Conservation (phyloP, 192 early-diverging fungal species). For the Thamnidium elegans region DNA sequence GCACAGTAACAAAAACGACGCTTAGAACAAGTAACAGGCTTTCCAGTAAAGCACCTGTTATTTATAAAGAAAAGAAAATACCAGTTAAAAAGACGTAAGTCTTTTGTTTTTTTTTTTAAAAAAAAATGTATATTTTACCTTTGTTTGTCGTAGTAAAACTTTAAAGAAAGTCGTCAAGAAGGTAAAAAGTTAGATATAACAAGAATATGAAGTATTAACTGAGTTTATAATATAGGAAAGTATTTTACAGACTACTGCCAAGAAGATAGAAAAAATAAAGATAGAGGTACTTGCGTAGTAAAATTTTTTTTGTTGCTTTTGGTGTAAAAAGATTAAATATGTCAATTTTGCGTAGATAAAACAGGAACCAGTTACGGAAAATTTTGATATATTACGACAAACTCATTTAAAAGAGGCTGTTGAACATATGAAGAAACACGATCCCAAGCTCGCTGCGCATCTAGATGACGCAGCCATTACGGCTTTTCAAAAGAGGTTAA, state of each 20-base stretch:
- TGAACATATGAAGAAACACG: conserved; percentile 40
- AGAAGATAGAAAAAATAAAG: background rate
- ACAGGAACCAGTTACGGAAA: background rate
- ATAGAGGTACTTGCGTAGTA: too few species aligned
- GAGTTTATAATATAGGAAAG: too few species aligned
- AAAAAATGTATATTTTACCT: too few species aligned
- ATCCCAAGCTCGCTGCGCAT: conserved; percentile 41
- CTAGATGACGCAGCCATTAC: conserved; percentile 35
- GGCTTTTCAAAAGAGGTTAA: conserved; percentile 37
- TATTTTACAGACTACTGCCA: too few species aligned
- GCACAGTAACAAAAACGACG: background rate
- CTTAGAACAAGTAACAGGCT: conserved; percentile 5
- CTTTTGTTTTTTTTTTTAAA: background rate
- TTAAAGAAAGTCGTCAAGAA: too few species aligned
- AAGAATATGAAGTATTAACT: too few species aligned
- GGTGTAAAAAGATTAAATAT: background rate
- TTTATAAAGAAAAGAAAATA: background rate
- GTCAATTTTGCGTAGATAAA: background rate
- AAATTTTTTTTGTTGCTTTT: background rate
- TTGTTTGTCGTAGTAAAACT: too few species aligned
- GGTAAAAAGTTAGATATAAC: too few species aligned
- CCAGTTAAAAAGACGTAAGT: conserved; percentile 6
- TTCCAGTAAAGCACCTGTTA: background rate
- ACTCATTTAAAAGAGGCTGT: conserved; percentile 36
- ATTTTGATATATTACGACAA: background rate